A percentile compares a stretch with the other conserved stretches of the same genome.
Evolutionary conservation across 495 filamentous ascomycete species (phyloP).

Genomic region (Tetracladium setigerum): DNA sequence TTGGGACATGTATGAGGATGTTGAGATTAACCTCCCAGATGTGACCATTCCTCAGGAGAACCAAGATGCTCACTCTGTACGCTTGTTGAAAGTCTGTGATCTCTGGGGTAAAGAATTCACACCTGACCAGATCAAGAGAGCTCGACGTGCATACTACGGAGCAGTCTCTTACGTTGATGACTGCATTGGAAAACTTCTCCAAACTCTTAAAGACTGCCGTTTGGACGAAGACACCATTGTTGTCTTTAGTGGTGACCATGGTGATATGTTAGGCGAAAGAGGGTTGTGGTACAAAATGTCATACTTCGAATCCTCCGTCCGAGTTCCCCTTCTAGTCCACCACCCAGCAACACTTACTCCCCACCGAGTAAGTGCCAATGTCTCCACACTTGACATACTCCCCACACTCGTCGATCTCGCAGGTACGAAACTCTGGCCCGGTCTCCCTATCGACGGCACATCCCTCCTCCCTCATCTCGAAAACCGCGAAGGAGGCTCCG

Average conservation of each 20-base stretch:
- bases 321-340: constrained; percentile 73
- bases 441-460: constrained; percentile 68
- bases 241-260: constrained; percentile 83
- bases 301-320: constrained; percentile 77
- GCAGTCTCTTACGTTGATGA: constrained; percentile 86
- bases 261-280: constrained; percentile 87
- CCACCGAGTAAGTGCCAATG: constrained; percentile 64
- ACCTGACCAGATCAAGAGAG: constrained; percentile 70
- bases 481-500: constrained; percentile 37
- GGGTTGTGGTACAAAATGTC: constrained; percentile 94
- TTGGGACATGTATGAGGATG: constrained; percentile 81
- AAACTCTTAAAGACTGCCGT: constrained; percentile 63
- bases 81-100: constrained; percentile 73
- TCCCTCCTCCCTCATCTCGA: constrained; percentile 65
- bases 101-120: constrained; percentile 68
- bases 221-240: constrained; percentile 77
- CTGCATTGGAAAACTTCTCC: constrained; percentile 71
- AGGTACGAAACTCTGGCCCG: constrained; percentile 50
- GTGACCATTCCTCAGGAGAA: constrained; percentile 65
- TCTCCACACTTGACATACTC: constrained; percentile 79
- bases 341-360: constrained; percentile 60
- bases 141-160: constrained; percentile 78
- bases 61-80: constrained; percentile 75
- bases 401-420: constrained; percentile 80
- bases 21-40: constrained; percentile 76